Percentiles rank a stretch among this genome's conserved stretches.
Evolutionary conservation across 257 asterid genomes (phyloP).

Genomic region (Forsythia suspensa): DNA sequence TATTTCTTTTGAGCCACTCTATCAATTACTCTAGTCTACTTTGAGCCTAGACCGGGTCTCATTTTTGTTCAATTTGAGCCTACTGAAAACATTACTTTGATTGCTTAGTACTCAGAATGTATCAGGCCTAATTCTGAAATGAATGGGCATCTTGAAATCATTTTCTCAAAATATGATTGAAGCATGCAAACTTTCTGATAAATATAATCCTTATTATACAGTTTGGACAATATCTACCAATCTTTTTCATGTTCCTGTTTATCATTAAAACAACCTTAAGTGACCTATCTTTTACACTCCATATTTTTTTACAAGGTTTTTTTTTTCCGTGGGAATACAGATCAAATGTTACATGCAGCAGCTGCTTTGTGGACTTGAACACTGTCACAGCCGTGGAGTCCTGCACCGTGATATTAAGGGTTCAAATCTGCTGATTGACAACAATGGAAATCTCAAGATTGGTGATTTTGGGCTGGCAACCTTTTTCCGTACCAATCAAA

Average conservation of each 20-base stretch:
- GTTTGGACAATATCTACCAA: neutral
- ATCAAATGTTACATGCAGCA: constrained; percentile 93
- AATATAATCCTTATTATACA: neutral
- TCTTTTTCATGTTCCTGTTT: neutral
- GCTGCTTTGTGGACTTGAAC: constrained; percentile 81
- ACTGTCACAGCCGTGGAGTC: constrained; percentile 87
- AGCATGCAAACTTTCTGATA: neutral
- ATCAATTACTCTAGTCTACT: neutral
- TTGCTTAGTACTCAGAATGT: neutral
- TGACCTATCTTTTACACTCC: neutral
- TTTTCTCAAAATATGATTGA: neutral
- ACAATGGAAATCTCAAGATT: constrained; percentile 74
- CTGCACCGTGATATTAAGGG: constrained; percentile 95
- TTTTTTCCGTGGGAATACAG: constrained; percentile 45
- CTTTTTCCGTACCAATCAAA: constrained; percentile 60
- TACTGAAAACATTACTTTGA: neutral
- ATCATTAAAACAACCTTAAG: neutral
- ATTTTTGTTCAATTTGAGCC: neutral
- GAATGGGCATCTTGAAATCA: neutral
- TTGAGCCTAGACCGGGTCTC: neutral
- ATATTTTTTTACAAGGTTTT: constrained; percentile 13
- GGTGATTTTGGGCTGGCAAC: constrained; percentile 97
- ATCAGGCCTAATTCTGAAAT: neutral
- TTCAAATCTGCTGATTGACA: constrained; percentile 82
- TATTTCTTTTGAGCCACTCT: neutral